These are phyloP conservation scores for Musa beccarii DNA, from an alignment of 176 grass and related monocot genomes.

Conservation along the genomic window DNA sequence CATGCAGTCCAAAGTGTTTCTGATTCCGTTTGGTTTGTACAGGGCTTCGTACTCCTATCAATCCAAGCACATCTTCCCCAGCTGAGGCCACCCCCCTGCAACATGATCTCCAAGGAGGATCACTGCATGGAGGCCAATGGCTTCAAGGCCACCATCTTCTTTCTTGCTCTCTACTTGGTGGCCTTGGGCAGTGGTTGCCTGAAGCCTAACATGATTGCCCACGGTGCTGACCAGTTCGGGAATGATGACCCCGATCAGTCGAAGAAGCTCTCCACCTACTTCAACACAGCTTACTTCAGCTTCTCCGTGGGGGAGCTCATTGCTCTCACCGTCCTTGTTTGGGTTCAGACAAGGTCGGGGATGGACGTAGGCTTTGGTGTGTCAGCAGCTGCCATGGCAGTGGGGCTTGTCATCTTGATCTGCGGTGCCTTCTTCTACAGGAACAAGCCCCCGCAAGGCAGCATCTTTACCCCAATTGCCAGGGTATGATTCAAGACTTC, in stretches of 20 bases:
- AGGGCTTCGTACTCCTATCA: constrained; percentile 15
- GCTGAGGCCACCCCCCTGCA: constrained; percentile 15
- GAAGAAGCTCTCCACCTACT: constrained; percentile 13
- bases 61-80: constrained; percentile 16
- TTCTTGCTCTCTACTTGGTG: constrained; percentile 16
- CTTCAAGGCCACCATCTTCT: constrained; percentile 18
- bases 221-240: constrained; percentile 17
- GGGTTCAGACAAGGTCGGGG: constrained; percentile 15
- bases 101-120: background rate
- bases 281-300: constrained; percentile 25
- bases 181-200: constrained; percentile 18
- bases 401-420: constrained; percentile 11
- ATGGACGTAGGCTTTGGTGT: constrained; percentile 18
- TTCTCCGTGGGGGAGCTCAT: constrained; percentile 19
- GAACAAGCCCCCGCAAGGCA: constrained; percentile 23
- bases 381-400: constrained; percentile 13
- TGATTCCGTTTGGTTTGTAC: background rate
- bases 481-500: constrained; percentile 7
- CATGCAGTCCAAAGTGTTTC: background rate
- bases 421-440: constrained; percentile 9
- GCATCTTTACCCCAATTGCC: constrained; percentile 20
- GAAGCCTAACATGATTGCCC: constrained; percentile 23
- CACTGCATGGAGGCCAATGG: constrained; percentile 12
- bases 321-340: constrained; percentile 14
- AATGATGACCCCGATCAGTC: constrained; percentile 12